Percentiles rank a stretch among this genome's conserved stretches.
Conservation (phyloP, 768 basidiomycete species). For the Kwoniella sp. region DNA sequence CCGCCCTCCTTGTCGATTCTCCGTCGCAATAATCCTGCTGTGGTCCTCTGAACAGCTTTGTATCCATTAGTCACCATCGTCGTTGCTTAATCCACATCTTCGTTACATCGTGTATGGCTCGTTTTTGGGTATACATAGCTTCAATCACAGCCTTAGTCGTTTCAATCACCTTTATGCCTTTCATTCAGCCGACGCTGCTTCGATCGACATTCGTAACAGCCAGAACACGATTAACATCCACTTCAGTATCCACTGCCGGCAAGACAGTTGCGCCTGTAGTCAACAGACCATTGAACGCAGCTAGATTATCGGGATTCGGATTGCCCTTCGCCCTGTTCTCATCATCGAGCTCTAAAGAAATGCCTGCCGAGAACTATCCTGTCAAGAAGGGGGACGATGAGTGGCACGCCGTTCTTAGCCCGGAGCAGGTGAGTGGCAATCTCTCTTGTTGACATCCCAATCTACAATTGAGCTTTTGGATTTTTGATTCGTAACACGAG, state of each 20-base stretch:
- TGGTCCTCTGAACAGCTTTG: neutral
- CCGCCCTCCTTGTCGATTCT: neutral
- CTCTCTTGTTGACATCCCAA: neutral
- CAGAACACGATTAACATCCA: conserved; percentile 11
- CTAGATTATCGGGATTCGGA: conserved; percentile 30
- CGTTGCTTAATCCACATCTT: neutral
- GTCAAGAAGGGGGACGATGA: conserved; percentile 69
- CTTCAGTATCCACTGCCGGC: neutral
- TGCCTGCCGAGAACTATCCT: conserved; percentile 27
- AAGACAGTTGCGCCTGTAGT: too few species aligned
- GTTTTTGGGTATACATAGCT: neutral
- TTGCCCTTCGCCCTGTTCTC: conserved; percentile 41
- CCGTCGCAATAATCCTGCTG: neutral
- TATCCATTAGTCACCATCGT: neutral
- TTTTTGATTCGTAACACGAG: neutral
- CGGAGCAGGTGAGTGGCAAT: conserved; percentile 71
- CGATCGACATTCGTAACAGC: conserved; percentile 21
- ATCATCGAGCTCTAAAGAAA: conserved; percentile 17
- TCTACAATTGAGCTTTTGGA: too few species aligned
- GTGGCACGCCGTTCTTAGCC: conserved; percentile 79
- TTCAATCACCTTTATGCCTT: conserved; percentile 31
- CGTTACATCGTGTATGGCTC: neutral
- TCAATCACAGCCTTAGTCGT: conserved; percentile 5
- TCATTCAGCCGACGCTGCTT: conserved; percentile 23
- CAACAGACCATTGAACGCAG: conserved; percentile 10